These are phyloP conservation scores for Debaryomyces coudertii DNA, from an alignment of 1,139 yeast genomes.

Conservation along the genomic window DNA sequence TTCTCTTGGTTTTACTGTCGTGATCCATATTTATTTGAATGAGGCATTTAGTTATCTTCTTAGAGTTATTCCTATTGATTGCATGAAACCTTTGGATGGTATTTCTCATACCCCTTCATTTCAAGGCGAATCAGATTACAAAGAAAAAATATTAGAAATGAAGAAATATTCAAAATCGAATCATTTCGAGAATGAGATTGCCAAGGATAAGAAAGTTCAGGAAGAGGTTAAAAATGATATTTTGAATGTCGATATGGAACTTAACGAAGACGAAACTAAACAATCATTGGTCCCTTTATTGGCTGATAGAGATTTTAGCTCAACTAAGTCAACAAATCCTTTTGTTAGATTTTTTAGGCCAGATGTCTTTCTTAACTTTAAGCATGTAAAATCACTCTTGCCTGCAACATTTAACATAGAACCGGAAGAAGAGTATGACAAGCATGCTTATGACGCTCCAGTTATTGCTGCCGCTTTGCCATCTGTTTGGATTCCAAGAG, in stretches of 20 bases:
- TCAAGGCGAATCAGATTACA: slow-evolving; percentile 40
- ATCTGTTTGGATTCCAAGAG: slow-evolving; percentile 84
- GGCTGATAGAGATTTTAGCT: slow-evolving; percentile 56
- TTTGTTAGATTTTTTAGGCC: slow-evolving; percentile 62
- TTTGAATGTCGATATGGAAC: slow-evolving; percentile 21
- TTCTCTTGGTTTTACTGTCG: slow-evolving; percentile 62
- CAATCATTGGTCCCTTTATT: slow-evolving; percentile 43
- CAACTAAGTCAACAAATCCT: slow-evolving; percentile 29
- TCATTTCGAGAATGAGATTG: slow-evolving; percentile 17
- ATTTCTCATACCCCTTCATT: slow-evolving; percentile 62
- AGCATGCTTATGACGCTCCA: slow-evolving; percentile 67
- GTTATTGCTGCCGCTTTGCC: slow-evolving; percentile 69
- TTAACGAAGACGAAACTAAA: slow-evolving; percentile 13
- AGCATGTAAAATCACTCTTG: slow-evolving; percentile 53
- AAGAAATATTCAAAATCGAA: slow-evolving; percentile 14
- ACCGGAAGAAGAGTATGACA: slow-evolving; percentile 33
- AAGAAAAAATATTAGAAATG: slow-evolving; percentile 33
- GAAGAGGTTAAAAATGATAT: slow-evolving; percentile 27
- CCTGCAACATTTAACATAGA: slow-evolving; percentile 52
- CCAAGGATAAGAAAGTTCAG: slow-evolving; percentile 22
- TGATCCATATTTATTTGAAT: slow-evolving; percentile 63
- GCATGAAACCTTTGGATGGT: slow-evolving; percentile 74
- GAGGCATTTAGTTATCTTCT: slow-evolving; percentile 67
- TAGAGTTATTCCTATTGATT: slow-evolving; percentile 61
- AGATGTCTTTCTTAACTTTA: slow-evolving; percentile 61